Evolutionary conservation across 768 basidiomycete species (phyloP).

Genomic region (Phlegmacium glaucopus): DNA sequence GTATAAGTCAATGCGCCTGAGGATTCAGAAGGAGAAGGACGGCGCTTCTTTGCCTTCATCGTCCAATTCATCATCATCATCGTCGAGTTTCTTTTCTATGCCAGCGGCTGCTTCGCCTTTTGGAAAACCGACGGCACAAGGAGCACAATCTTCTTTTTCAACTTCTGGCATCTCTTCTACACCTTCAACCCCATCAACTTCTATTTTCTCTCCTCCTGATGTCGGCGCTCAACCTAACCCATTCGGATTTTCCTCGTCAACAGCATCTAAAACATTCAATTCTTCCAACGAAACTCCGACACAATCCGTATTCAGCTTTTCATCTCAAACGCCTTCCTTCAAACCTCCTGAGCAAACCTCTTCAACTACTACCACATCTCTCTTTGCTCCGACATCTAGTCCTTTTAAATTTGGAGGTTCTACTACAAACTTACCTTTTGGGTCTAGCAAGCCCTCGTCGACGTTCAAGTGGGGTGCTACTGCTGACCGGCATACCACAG

Average conservation of each 20-base stretch:
- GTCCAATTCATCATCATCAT: background rate
- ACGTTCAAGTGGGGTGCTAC: background rate
- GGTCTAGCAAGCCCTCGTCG: background rate
- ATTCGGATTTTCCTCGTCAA: conserved; percentile 1
- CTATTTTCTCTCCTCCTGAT: background rate
- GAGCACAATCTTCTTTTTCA: too few relatives aligned
- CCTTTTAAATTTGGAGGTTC: background rate
- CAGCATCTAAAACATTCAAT: background rate
- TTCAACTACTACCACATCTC: too few relatives aligned
- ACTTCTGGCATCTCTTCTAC: background rate
- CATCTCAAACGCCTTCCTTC: too few relatives aligned
- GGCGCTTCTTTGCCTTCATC: conserved; percentile 13
- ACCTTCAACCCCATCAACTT: conserved; percentile 7
- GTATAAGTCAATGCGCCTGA: conserved; percentile 54
- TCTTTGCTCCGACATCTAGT: too few relatives aligned
- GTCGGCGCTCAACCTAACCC: conserved; percentile 2
- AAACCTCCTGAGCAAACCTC: too few relatives aligned
- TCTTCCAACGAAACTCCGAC: too few relatives aligned
- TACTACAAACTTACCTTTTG: too few relatives aligned
- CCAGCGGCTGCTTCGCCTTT: too few relatives aligned
- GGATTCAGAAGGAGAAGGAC: conserved; percentile 57
- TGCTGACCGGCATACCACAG: background rate
- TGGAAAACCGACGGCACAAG: too few relatives aligned
- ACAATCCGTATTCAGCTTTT: too few relatives aligned
- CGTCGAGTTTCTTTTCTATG: too few relatives aligned